These are phyloP conservation scores for Misopates orontium DNA, from an alignment of 257 asterid species.

Conservation along the genomic window DNA sequence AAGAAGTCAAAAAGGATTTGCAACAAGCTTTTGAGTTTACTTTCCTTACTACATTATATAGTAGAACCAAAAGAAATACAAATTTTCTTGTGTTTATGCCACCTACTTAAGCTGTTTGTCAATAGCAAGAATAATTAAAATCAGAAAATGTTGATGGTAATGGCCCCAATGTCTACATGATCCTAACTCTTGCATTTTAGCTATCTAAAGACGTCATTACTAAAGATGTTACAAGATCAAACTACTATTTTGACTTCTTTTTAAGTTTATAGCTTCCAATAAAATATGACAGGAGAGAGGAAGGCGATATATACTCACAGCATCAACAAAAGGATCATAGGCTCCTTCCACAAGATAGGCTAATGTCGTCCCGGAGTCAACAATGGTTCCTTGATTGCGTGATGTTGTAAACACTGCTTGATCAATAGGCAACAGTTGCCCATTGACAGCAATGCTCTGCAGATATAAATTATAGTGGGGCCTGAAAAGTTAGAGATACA, in stretches of 20 bases:
- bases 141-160: conserved; percentile 4
- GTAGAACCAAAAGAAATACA: conserved; percentile 12
- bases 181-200: neutral
- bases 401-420: conserved; percentile 72
- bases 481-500: conserved; percentile 47
- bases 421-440: conserved; percentile 72
- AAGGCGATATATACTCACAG: conserved; percentile 53
- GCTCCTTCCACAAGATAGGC: conserved; percentile 84
- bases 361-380: conserved; percentile 92
- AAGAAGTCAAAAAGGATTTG: conserved; percentile 24
- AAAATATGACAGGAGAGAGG: conserved; percentile 17
- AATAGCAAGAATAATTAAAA: conserved; percentile 2
- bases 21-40: conserved; percentile 19
- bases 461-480: conserved; percentile 80
- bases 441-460: conserved; percentile 76
- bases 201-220: neutral
- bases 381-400: conserved; percentile 66
- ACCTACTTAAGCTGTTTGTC: neutral
- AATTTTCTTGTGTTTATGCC: conserved; percentile 10
- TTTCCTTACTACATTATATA: conserved; percentile 13
- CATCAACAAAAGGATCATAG: conserved; percentile 71
- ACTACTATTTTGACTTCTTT: neutral
- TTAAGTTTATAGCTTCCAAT: neutral
- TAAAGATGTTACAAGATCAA: conserved; percentile 5
- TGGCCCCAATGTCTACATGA: conserved; percentile 10